A percentile compares a stretch with the other conserved stretches of the same genome.
These are phyloP conservation scores for Sicyos edulis DNA, from an alignment of 306 rosid genomes.

Conservation along the genomic window DNA sequence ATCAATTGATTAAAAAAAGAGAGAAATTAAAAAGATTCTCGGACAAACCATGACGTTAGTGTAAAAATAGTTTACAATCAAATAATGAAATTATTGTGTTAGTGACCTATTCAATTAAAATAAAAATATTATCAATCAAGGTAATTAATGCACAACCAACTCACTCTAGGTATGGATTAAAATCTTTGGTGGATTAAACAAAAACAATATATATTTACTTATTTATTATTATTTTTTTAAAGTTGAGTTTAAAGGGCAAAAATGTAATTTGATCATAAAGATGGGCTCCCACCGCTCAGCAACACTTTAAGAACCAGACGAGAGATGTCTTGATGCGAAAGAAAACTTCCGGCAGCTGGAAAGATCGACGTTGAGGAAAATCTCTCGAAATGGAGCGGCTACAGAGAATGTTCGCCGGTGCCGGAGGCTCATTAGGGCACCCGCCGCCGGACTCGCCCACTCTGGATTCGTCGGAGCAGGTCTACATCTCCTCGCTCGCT, in stretches of 20 bases:
- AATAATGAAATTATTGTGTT: too few relatives aligned
- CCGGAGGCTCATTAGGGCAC: slow-evolving; percentile 86
- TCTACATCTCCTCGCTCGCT: slow-evolving; percentile 86
- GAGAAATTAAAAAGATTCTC: too few relatives aligned
- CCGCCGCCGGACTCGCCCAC: slow-evolving; percentile 94
- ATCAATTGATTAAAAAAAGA: too few relatives aligned
- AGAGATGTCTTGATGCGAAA: slow-evolving; percentile 18
- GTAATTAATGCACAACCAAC: too few relatives aligned
- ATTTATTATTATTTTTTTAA: too few relatives aligned
- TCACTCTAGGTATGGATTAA: too few relatives aligned
- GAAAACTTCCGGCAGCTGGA: slow-evolving; percentile 14
- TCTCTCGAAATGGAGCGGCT: slow-evolving; percentile 80
- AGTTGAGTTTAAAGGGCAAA: neutral
- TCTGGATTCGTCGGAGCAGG: slow-evolving; percentile 83
- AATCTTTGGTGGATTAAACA: too few relatives aligned
- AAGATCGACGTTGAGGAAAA: neutral
- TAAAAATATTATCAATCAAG: too few relatives aligned
- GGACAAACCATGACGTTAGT: too few relatives aligned
- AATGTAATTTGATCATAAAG: neutral
- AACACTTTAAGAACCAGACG: slow-evolving; percentile 12
- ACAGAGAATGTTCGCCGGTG: slow-evolving; percentile 90
- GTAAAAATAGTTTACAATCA: too few relatives aligned
- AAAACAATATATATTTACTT: too few relatives aligned
- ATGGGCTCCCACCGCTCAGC: neutral
- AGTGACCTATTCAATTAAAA: too few relatives aligned